Conservation (phyloP, 1,284 basidiomycete species). For the Exobasidium rhododendri region DNA sequence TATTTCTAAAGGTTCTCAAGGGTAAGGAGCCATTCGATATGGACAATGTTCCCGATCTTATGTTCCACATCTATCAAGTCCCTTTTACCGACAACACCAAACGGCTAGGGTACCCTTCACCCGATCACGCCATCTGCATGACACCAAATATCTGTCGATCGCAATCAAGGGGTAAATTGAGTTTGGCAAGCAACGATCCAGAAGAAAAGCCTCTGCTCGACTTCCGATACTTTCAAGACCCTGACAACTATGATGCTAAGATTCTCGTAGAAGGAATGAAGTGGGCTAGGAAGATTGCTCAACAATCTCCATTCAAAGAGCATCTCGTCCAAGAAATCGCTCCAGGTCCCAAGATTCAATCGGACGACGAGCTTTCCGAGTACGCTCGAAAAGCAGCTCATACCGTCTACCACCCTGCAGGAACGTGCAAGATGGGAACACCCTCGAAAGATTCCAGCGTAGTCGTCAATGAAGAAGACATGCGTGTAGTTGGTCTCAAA, state of each 20-base stretch:
- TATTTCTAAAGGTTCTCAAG: conserved; percentile 48
- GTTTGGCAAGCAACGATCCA: conserved; percentile 57
- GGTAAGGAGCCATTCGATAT: conserved; percentile 32
- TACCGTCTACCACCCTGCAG: conserved; percentile 55
- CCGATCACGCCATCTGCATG: conserved; percentile 56
- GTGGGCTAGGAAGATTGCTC: conserved; percentile 58
- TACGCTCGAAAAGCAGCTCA: conserved; percentile 53
- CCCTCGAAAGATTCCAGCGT: conserved; percentile 34
- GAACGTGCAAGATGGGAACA: conserved; percentile 55
- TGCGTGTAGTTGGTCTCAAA: conserved; percentile 45
- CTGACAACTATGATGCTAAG: conserved; percentile 59
- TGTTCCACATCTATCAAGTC: conserved; percentile 55
- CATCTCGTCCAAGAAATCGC: conserved; percentile 57
- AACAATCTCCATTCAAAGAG: conserved; percentile 57
- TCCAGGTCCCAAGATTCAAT: conserved; percentile 50
- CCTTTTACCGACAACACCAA: conserved; percentile 51
- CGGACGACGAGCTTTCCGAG: conserved; percentile 48
- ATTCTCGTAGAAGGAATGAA: conserved; percentile 61
- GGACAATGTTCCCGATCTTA: conserved; percentile 53
- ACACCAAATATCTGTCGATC: conserved; percentile 57
- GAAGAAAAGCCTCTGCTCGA: conserved; percentile 58
- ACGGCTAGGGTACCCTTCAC: conserved; percentile 51
- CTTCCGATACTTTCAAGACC: conserved; percentile 60
- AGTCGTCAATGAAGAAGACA: conserved; percentile 49
- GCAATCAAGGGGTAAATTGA: conserved; percentile 53